These are phyloP conservation scores for Globisporangium rhizosaccharum DNA, from an alignment of 352 stramenopile species.

Conservation along the genomic window DNA sequence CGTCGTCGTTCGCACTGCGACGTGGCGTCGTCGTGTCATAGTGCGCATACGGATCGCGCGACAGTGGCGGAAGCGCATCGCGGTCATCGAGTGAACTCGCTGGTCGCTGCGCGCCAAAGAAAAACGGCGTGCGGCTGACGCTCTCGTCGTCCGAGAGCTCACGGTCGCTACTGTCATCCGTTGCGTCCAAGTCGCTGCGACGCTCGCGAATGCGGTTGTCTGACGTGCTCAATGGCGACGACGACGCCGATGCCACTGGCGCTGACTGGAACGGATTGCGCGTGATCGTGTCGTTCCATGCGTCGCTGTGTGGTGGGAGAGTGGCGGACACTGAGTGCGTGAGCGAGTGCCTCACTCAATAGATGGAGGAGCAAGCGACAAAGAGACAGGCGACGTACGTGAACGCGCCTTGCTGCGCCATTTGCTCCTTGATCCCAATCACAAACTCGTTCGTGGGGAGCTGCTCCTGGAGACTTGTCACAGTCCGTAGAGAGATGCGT, in stretches of 20 bases:
- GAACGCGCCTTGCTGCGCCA: slow-evolving; percentile 30
- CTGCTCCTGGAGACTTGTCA: slow-evolving; percentile 30
- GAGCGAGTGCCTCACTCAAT: neutral
- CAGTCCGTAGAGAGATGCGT: neutral
- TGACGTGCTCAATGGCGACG: too few species aligned
- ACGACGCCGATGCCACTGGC: neutral
- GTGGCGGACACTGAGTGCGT: neutral
- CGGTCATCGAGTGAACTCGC: slow-evolving; percentile 7
- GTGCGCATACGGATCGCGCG: slow-evolving; percentile 34
- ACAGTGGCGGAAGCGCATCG: slow-evolving; percentile 20
- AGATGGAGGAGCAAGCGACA: neutral
- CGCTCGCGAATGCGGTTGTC: neutral
- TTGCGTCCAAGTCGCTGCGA: slow-evolving; percentile 3
- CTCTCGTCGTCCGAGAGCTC: neutral
- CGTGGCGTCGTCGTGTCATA: slow-evolving; percentile 11
- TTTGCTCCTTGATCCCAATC: slow-evolving; percentile 44
- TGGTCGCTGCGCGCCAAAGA: slow-evolving; percentile 34
- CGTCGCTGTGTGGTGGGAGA: slow-evolving; percentile 23
- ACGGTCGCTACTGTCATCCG: neutral
- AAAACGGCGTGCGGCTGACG: slow-evolving; percentile 24
- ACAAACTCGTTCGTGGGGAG: slow-evolving; percentile 47
- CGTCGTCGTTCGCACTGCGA: slow-evolving; percentile 10
- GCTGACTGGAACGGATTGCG: slow-evolving; percentile 9
- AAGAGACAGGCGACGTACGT: slow-evolving; percentile 27
- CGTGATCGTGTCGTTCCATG: slow-evolving; percentile 25